Evolutionary conservation across 306 rosid species (phyloP), one percentile per base, ranked within the genome.

Genomic region (Lupinus albus): DNA sequence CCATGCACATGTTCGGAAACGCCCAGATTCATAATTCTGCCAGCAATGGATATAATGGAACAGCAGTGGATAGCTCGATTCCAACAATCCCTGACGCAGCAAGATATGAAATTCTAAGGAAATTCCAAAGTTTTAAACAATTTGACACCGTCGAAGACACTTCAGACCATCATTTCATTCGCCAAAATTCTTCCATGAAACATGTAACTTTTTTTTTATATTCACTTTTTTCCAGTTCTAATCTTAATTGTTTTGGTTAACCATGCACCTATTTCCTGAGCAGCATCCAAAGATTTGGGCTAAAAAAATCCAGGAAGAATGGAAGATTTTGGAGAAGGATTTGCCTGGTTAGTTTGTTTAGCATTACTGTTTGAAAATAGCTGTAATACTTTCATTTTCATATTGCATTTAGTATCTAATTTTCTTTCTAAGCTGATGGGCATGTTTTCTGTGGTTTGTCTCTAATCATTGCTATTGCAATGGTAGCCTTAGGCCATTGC

Each of bases 271-370:
- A 42, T 50, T 71, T 84, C 67, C 76, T 68, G 45, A 73, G 64
- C 84, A 91, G 97, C 75, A 77, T 44, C 65, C 85, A 12, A 88
- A 74, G 74, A 81, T 32, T 47, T 88, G 97, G 95, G 86, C 84
- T 12, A 58, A 91, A 84, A 64, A 80, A 81, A 81, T 91, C 72
- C 92, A 91, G 80, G 92, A 86, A 30, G 95, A 91, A 64, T 88
- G 97, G 97, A 86, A 77, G 80, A 88, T 78, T 57, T 80, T 91
- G 71, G 82, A 91, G 79, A 82, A 86, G 68, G 90, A 91, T 81
- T 76, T 88, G 67, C 95, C 97, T 10, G 95, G 97, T 91, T 68
- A 81, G 81, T 45, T 44, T 56, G 20, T 44, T 68, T 71, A 48
- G 62, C 32, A 13, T 59, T 66, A 59, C 20, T 55, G 60, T 33